A percentile compares a stretch with the other conserved stretches of the same genome.
These are phyloP conservation scores for Thymus quinquecostatus DNA, from an alignment of 257 asterid genomes.

Conservation along the genomic window DNA sequence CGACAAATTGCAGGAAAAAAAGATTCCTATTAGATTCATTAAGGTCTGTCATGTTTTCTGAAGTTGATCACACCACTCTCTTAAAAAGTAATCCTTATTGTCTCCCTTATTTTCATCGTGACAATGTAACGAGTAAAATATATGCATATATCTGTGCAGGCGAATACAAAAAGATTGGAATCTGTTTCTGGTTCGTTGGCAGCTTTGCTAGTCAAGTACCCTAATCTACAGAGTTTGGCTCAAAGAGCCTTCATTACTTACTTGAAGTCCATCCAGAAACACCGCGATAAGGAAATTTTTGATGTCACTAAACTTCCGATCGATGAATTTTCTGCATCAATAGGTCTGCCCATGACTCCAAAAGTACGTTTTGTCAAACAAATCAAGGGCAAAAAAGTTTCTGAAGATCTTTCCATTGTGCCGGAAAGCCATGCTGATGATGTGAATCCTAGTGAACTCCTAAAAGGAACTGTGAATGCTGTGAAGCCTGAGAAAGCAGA, in stretches of 20 bases:
- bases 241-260: conserved; percentile 90
- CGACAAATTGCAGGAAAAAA: conserved; percentile 76
- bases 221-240: conserved; percentile 71
- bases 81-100: background rate
- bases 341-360: conserved; percentile 98
- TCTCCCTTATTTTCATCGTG: conserved; percentile 5
- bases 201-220: conserved; percentile 81
- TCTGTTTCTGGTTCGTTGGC: conserved; percentile 81
- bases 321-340: conserved; percentile 81
- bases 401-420: conserved; percentile 53
- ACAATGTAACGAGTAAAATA: background rate
- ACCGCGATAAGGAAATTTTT: conserved; percentile 83
- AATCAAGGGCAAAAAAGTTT: conserved; percentile 63
- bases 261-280: conserved; percentile 77
- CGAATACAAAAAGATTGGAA: conserved; percentile 69
- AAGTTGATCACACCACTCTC: background rate
- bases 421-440: conserved; percentile 44
- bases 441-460: conserved; percentile 43
- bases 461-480: conserved; percentile 27
- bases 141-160: conserved; percentile 49
- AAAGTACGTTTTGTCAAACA: conserved; percentile 77
- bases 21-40: conserved; percentile 65
- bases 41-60: conserved; percentile 53
- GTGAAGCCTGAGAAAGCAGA: conserved; percentile 40
- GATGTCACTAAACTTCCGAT: conserved; percentile 75